Evolutionary conservation across 2,329 filamentous ascomycete genomes (phyloP), one percentile per base, ranked within the genome.

Genomic region (Talaromyces verruculosus): DNA sequence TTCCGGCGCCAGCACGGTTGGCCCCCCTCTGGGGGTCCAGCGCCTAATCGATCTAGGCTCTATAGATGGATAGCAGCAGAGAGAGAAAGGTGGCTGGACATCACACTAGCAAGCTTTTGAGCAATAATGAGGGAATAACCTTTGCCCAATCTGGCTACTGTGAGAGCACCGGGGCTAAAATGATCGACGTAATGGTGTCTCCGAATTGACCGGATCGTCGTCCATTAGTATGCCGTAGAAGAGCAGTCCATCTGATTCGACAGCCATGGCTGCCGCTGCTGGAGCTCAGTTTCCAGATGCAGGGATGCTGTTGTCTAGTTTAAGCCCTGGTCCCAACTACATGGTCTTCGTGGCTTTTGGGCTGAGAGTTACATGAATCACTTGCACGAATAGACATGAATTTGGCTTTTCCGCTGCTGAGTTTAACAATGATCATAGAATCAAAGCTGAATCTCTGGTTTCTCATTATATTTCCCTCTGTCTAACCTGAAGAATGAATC

Each of bases 201-300:
- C 61, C 61, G 47, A 63, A 53, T 37, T 47, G 60, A 53, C 60
- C 45, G 35, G 61, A 63, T 55, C 47, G 17, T 22, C 61, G 17
- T 22, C n/a, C 10, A 22, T 35, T 49, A 22, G 60, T 25, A 22
- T 19, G 35, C 33, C 1, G 33, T 25, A 25, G 17, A 33, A 35
- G n/a, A 57, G 11, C 28, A 22, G 1, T 7, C 5, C 2, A 57
- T 57, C n/a, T 41, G 61, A 22, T 43, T 55, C 35, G 39, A 41
- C 37, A 25, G 15, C 22, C n/a, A 22, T 6, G 3, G 25, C 47
- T 39, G 61, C 33, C 22, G 53, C 47, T 55, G 33, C 25, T 19
- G 25, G 7, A 13, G 25, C 30, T 15, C 35, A 37, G 28, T 4
- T 61, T 25, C 30, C n/a, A 11, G 11, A 30, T 22, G 22, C 45